Evolutionary conservation across 805 yeast genomes (phyloP), one percentile per base, ranked within the genome.

Genomic region (Nakazawaea wyomingensis): DNA sequence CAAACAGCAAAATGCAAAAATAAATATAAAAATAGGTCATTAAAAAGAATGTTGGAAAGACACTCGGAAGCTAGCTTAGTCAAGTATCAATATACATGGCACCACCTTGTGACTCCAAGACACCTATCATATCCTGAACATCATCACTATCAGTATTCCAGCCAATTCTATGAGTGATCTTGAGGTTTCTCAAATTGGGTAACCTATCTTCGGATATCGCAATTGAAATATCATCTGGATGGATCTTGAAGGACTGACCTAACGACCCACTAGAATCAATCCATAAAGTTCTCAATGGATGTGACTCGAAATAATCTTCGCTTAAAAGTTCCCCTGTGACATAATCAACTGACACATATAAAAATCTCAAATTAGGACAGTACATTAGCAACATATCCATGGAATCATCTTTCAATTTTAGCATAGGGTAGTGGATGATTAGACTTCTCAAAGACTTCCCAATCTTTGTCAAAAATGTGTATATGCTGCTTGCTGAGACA

Each of bases 391-490:
- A 72, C 39, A 72, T 66, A 60, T 93, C 96, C 52, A 90, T 65
- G 0, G 95, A 80, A 48, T 77, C 75, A 8, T 74, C 78, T 26
- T 73, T 68, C 26, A 91, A 64, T 2, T 81, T 78, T 0, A 96
- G 96, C 90, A 91, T 79, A 2, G 99, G 99, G 55, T 86, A 93
- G 48, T 78, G 80, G 19, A 90, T 78, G 35, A 80, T 73, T 19
- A 91, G 65, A 20, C 76, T 70, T 28, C 68, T 74, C 41, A 91
- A 62, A 47, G 79, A 74, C 21, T 67, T 71, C 1, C 98, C 98
- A 36, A 84, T 71, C 35, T 75, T 74, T 26, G 69, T 63, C 14
- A 89, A 61, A 44, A 91, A 62, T 21, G 71, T 68, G 49, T 80
- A 77, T 17, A 90, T 67, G 0, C 95, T 79, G 38, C 67, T 71